These are phyloP conservation scores for Lentinus tigrinus DNA, from an alignment of 768 basidiomycete species.

Conservation along the genomic window DNA sequence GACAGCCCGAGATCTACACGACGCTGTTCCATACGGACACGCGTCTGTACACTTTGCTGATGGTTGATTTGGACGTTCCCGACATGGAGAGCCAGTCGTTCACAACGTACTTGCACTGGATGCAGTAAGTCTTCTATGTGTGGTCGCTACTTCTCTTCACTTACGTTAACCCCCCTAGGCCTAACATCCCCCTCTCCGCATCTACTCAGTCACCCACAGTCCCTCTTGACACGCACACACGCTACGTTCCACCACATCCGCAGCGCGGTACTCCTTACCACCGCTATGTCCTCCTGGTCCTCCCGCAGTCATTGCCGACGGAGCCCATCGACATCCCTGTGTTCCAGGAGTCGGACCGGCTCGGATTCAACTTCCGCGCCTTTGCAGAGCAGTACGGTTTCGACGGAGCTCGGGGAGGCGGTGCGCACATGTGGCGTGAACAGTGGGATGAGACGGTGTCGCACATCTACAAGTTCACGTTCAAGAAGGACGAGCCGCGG, in stretches of 20 bases:
- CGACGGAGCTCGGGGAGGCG: slow-evolving; percentile 58
- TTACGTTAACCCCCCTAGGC: slow-evolving; percentile 41
- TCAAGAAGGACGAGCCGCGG: slow-evolving; percentile 54
- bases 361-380: slow-evolving; percentile 62
- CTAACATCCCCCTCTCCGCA: slow-evolving; percentile 78
- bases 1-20: slow-evolving; percentile 63
- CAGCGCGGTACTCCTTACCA: slow-evolving; percentile 88
- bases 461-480: slow-evolving; percentile 61
- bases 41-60: slow-evolving; percentile 81
- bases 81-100: slow-evolving; percentile 62
- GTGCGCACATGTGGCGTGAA: slow-evolving; percentile 81
- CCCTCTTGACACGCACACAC: slow-evolving; percentile 52
- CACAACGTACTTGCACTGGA: slow-evolving; percentile 80
- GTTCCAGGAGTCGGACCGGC: slow-evolving; percentile 36
- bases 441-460: slow-evolving; percentile 69
- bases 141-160: not conserved
- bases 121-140: slow-evolving; percentile 54
- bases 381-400: slow-evolving; percentile 60
- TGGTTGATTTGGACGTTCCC: slow-evolving; percentile 92
- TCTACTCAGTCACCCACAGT: slow-evolving; percentile 42
- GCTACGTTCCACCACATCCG: slow-evolving; percentile 90
- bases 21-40: slow-evolving; percentile 82
- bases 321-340: slow-evolving; percentile 28
- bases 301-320: slow-evolving; percentile 58
- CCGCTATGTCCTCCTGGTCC: slow-evolving; percentile 77